Percentiles rank a stretch among this genome's conserved stretches.
Evolutionary conservation across 306 rosid genomes (phyloP).

Genomic region (Dryas alaskensis): DNA sequence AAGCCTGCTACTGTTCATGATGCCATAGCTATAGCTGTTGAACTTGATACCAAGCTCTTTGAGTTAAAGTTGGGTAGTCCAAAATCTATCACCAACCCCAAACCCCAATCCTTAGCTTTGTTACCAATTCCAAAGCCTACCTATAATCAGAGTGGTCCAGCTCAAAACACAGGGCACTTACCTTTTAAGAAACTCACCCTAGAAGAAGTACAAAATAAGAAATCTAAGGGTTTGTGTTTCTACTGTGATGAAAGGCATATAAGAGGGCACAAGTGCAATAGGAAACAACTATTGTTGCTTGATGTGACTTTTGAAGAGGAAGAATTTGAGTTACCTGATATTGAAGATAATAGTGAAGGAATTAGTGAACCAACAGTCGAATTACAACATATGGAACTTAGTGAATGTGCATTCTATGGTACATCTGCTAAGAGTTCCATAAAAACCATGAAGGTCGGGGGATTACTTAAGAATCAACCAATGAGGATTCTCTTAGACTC

Average conservation of each 20-base stretch:
- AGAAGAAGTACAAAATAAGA: background rate
- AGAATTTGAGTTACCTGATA: too few relatives aligned
- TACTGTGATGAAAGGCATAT: background rate
- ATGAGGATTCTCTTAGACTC: too few relatives aligned
- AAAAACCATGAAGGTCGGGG: background rate
- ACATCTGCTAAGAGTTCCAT: background rate
- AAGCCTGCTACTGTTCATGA: background rate
- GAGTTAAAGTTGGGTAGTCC: background rate
- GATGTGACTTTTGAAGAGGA: background rate
- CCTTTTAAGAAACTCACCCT: background rate
- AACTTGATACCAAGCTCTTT: background rate
- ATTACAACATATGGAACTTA: accelerated
- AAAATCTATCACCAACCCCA: accelerated
- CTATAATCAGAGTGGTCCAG: too few relatives aligned
- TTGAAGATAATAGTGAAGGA: too few relatives aligned
- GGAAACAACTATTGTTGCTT: too few relatives aligned
- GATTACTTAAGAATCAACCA: too few relatives aligned
- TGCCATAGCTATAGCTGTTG: background rate
- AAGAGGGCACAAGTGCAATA: background rate
- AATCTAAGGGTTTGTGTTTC: accelerated
- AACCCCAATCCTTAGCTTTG: background rate
- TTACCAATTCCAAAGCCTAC: background rate
- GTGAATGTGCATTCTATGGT: background rate
- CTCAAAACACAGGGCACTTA: accelerated
- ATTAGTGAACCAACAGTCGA: too few relatives aligned